Percentiles rank a stretch among this genome's conserved stretches.
These are phyloP conservation scores for Leishmania aethiopica DNA, from an alignment of 208 protist genomes.

Conservation along the genomic window DNA sequence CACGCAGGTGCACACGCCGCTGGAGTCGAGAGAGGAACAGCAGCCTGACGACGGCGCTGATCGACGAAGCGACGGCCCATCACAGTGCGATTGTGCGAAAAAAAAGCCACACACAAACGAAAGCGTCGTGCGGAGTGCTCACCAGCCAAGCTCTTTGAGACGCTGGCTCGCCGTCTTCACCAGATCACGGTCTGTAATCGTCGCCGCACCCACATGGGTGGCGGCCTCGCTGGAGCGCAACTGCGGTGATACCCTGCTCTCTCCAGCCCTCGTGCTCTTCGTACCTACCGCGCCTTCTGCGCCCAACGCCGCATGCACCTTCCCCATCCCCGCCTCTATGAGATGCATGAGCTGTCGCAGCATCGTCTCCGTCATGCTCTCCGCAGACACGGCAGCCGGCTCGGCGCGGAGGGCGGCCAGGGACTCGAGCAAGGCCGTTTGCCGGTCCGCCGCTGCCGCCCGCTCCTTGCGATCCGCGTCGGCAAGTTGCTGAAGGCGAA, in stretches of 20 bases:
- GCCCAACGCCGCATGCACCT: slow-evolving; percentile 44
- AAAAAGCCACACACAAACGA: background rate
- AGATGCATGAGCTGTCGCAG: slow-evolving; percentile 45
- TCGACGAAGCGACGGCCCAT: background rate
- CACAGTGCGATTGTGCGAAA: background rate
- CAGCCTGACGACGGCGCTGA: background rate
- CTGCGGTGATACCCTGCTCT: background rate
- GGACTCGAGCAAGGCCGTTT: slow-evolving; percentile 26
- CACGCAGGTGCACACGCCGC: background rate
- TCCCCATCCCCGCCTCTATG: slow-evolving; percentile 63
- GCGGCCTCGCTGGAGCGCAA: background rate
- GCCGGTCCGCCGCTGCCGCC: slow-evolving; percentile 21
- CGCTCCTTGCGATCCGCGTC: slow-evolving; percentile 37
- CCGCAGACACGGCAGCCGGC: slow-evolving; percentile 9
- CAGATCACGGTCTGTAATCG: slow-evolving; percentile 26
- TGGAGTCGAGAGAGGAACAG: background rate
- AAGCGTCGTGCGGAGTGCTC: background rate
- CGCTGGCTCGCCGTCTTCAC: slow-evolving; percentile 29
- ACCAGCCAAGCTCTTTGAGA: slow-evolving; percentile 43
- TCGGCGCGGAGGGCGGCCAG: slow-evolving; percentile 12
- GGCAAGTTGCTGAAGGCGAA: slow-evolving; percentile 38
- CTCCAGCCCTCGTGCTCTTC: background rate
- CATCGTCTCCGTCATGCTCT: slow-evolving; percentile 39
- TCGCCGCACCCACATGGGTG: background rate
- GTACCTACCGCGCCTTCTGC: background rate